These are phyloP conservation scores for Malania oleifera DNA, from an alignment of 164 flowering plant genomes.

Conservation along the genomic window DNA sequence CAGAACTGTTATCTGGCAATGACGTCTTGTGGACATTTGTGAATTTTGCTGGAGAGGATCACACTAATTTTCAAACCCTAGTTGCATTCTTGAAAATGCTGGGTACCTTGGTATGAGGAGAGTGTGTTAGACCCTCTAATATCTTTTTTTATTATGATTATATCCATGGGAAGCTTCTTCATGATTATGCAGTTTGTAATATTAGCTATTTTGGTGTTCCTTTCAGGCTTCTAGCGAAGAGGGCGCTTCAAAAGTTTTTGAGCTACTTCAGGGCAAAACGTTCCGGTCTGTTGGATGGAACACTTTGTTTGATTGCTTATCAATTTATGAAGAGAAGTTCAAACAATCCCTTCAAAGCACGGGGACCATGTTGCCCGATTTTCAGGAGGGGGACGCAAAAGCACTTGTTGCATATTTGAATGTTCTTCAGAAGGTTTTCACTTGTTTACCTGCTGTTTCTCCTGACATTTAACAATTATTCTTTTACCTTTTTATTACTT, in stretches of 20 bases:
- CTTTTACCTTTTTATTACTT: neutral
- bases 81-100: conserved; percentile 94
- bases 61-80: conserved; percentile 80
- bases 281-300: conserved; percentile 92
- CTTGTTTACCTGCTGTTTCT: neutral
- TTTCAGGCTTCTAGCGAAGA: conserved; percentile 84
- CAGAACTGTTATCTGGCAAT: conserved; percentile 83
- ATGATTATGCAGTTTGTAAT: neutral
- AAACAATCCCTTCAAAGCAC: conserved; percentile 73
- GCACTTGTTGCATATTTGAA: conserved; percentile 92
- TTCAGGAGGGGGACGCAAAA: conserved; percentile 98
- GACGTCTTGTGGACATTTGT: conserved; percentile 97
- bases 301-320: conserved; percentile 83
- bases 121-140: neutral
- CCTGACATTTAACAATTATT: too few relatives aligned
- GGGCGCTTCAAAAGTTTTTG: conserved; percentile 86
- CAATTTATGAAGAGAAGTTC: conserved; percentile 85
- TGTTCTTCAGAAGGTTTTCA: conserved; percentile 81
- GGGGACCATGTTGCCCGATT: conserved; percentile 79
- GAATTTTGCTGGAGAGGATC: conserved; percentile 96
- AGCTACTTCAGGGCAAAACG: conserved; percentile 83
- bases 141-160: neutral
- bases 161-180: neutral
- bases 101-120: conserved; percentile 70
- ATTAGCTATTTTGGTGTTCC: neutral